Evolutionary conservation across 305 asterid genomes (phyloP).

Genomic region (Rubia peregrina): DNA sequence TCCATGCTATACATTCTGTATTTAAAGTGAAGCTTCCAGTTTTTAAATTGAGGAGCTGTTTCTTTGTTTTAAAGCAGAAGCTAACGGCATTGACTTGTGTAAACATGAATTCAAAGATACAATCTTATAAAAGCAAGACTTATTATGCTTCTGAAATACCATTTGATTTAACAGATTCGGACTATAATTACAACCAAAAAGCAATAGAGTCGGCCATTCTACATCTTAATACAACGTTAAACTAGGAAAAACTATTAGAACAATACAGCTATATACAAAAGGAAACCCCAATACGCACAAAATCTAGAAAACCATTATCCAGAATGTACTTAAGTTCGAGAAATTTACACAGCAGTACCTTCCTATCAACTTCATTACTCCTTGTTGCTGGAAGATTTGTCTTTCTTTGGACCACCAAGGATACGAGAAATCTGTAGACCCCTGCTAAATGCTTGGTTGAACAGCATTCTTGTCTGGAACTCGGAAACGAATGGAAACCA

Average conservation of each 20-base stretch:
- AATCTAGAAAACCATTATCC: neutral
- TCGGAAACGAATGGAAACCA: conserved; percentile 99
- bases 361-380: conserved; percentile 26
- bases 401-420: conserved; percentile 97
- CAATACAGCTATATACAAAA: conserved; percentile 5
- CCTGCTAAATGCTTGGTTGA: conserved; percentile 97
- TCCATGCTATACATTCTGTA: no score
- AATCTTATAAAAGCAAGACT: neutral
- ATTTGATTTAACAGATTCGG: neutral
- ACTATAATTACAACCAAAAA: neutral
- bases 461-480: conserved; percentile 93
- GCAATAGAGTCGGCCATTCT: neutral
- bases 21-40: no score
- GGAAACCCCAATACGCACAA: neutral
- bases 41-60: no score
- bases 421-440: conserved; percentile 99
- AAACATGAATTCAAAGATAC: no score
- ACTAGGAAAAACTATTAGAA: neutral
- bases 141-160: neutral
- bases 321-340: neutral
- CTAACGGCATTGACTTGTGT: no score
- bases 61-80: no score
- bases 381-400: conserved; percentile 65
- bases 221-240: neutral
- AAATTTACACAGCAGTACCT: neutral